These are phyloP conservation scores for Boletus rubescentipes DNA, from an alignment of 768 basidiomycete genomes.

Conservation along the genomic window DNA sequence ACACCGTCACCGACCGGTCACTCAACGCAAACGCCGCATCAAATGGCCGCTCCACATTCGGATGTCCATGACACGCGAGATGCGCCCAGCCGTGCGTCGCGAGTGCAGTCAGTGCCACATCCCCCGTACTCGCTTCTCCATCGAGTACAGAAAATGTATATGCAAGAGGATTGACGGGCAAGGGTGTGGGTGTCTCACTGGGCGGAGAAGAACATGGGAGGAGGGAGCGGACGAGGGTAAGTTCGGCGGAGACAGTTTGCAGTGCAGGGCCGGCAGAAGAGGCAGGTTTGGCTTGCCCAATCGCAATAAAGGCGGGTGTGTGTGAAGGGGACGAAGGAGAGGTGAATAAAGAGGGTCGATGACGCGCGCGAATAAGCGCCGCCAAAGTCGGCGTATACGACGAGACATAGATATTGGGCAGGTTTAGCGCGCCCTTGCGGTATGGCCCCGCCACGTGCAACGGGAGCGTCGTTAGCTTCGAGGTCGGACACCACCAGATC, in stretches of 20 bases:
- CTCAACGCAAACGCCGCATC: conserved; percentile 26
- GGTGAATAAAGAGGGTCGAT: neutral
- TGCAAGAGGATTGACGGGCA: too few relatives aligned
- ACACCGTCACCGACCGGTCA: conserved; percentile 22
- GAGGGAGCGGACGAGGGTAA: conserved; percentile 20
- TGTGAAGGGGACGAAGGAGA: neutral
- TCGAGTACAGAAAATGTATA: conserved; percentile 8
- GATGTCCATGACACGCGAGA: conserved; percentile 33
- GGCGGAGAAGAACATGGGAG: conserved; percentile 14
- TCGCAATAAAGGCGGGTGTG: conserved; percentile 14
- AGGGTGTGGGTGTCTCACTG: too few relatives aligned
- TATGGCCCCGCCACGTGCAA: conserved; percentile 35
- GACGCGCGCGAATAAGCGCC: conserved; percentile 28
- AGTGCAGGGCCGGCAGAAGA: conserved; percentile 7
- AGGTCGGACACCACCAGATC: conserved; percentile 38
- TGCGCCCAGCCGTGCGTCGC: conserved; percentile 28
- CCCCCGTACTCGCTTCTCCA: conserved; percentile 12
- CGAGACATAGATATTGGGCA: conserved; percentile 26
- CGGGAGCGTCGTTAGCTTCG: conserved; percentile 30
- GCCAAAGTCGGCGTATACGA: conserved; percentile 35
- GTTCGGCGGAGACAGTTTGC: conserved; percentile 16
- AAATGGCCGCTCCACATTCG: conserved; percentile 22
- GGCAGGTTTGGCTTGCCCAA: conserved; percentile 20
- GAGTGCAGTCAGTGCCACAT: conserved; percentile 15
- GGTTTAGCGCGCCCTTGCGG: conserved; percentile 9